phyloP scores from a whole-genome alignment of 108 stramenopile genomes.

The Cyclotella kingstonii region DNA sequence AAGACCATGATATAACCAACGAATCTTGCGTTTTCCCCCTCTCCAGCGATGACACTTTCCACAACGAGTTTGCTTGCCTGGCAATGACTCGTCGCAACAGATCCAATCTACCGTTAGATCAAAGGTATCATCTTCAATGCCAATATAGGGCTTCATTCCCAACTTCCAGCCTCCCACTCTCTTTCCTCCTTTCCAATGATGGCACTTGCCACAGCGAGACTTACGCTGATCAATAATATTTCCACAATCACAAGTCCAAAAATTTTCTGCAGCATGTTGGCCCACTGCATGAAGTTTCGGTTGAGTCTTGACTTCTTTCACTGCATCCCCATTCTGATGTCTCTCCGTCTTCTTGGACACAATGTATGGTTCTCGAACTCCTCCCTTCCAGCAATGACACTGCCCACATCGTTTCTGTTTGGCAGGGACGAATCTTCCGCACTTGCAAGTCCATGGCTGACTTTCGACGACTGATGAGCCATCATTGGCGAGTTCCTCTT shows the following conservation, averaged over 20 bases:
- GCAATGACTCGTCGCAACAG: slow-evolving; percentile 16
- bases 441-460: slow-evolving; percentile 12
- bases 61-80: slow-evolving; percentile 13
- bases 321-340: neutral
- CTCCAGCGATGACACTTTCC: slow-evolving; percentile 28
- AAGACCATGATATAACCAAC: slow-evolving; percentile 6
- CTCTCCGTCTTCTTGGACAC: neutral
- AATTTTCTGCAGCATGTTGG: too few relatives aligned
- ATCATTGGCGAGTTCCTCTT: neutral
- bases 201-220: slow-evolving; percentile 17
- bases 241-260: slow-evolving; percentile 26
- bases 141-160: neutral
- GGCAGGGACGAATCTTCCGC: neutral
- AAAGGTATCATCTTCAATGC: slow-evolving; percentile 14
- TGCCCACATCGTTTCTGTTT: slow-evolving; percentile 12
- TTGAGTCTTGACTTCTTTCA: neutral
- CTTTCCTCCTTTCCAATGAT: slow-evolving; percentile 28
- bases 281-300: neutral
- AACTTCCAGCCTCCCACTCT: slow-evolving; percentile 23
- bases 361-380: slow-evolving; percentile 9
- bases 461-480: neutral
- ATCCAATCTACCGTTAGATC: slow-evolving; percentile 19
- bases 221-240: slow-evolving; percentile 7
- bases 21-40: slow-evolving; percentile 13
- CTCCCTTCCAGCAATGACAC: slow-evolving; percentile 6